Conservation (phyloP, 495 filamentous ascomycete genomes). For the Thozetella sp. region DNA sequence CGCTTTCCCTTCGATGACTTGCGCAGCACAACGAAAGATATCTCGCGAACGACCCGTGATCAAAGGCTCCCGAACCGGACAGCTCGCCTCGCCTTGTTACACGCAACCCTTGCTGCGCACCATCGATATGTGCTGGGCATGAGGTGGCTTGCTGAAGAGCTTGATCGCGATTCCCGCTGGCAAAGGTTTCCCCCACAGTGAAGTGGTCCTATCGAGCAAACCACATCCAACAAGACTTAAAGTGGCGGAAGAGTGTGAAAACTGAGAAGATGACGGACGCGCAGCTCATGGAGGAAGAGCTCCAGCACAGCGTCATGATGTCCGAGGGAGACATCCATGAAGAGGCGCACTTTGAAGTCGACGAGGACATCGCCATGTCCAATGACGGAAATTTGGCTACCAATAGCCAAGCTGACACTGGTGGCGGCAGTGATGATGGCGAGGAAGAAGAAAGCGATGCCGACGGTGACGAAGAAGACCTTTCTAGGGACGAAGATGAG, state of each 20-base stretch:
- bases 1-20: conserved; percentile 13
- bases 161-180: neutral
- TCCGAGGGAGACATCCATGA: conserved; percentile 41
- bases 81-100: neutral
- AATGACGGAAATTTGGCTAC: conserved; percentile 34
- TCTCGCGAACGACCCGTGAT: too few species aligned
- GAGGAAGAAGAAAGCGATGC: conserved; percentile 55
- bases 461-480: conserved; percentile 38
- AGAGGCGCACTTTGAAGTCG: conserved; percentile 19
- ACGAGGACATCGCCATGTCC: conserved; percentile 31
- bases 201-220: conserved; percentile 4
- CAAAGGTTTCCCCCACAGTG: neutral
- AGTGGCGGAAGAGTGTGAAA: neutral
- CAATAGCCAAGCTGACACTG: conserved; percentile 42
- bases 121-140: conserved; percentile 1
- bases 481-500: conserved; percentile 29
- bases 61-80: conserved; percentile 3
- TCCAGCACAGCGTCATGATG: conserved; percentile 48
- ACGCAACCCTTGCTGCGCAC: too few species aligned
- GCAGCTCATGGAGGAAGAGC: conserved; percentile 51
- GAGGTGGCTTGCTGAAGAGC: neutral
- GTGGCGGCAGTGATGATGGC: conserved; percentile 45
- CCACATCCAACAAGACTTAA: neutral
- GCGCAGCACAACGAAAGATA: conserved; percentile 8
- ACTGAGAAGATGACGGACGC: conserved; percentile 39